These are phyloP conservation scores for Colletotrichum caudatum DNA, from an alignment of 2,329 filamentous ascomycete species.

Conservation along the genomic window DNA sequence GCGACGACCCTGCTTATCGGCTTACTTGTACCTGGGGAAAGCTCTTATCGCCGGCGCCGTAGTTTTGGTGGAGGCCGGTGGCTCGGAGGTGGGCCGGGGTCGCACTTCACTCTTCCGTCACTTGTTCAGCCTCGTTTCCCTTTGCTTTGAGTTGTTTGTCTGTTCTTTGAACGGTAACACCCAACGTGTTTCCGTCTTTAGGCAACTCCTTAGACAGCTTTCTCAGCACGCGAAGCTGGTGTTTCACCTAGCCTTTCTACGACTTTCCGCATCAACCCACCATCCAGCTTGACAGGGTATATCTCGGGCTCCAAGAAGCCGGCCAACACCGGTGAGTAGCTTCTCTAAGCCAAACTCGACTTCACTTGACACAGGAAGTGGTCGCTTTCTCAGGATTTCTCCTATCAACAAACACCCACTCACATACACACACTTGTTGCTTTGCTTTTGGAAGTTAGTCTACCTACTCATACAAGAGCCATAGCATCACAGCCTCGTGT, in stretches of 20 bases:
- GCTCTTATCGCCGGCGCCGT: conserved; percentile 31
- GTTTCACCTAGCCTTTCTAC: neutral
- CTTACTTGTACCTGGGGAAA: conserved; percentile 16
- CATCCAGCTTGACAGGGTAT: neutral
- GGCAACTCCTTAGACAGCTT: neutral
- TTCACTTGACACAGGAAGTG: no score
- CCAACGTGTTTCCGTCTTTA: neutral
- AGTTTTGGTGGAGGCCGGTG: conserved; percentile 22
- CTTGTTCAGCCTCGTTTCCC: neutral
- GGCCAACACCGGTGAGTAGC: neutral
- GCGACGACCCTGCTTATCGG: conserved; percentile 1
- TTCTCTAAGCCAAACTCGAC: accelerated
- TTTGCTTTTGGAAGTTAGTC: neutral
- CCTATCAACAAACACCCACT: neutral
- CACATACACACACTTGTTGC: neutral
- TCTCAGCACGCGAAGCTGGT: neutral
- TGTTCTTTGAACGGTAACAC: neutral
- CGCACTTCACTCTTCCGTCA: conserved; percentile 31
- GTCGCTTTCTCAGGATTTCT: neutral
- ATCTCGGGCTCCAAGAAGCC: neutral
- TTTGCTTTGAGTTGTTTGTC: neutral
- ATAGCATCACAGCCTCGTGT: neutral
- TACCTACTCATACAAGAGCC: neutral
- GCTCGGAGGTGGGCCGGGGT: conserved; percentile 35
- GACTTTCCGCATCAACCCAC: neutral